A percentile compares a stretch with the other conserved stretches of the same genome.
phyloP scores from a whole-genome alignment of 2,329 filamentous ascomycete species.

The Aspergillus eucalypticola region DNA sequence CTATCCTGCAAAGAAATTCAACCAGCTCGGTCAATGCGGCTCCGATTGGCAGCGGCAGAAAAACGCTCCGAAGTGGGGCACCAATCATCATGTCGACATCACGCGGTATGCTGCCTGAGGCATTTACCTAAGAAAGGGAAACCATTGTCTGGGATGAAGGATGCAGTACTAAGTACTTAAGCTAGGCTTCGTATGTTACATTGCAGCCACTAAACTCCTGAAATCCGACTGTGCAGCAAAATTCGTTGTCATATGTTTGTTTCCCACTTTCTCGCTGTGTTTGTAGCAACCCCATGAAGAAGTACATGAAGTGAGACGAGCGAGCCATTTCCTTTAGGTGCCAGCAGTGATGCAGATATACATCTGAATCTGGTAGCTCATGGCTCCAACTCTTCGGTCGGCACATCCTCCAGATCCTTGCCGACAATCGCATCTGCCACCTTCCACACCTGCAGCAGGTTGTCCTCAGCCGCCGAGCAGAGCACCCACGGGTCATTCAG shows the following conservation, averaged over 20 bases:
- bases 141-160: not conserved
- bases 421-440: conserved; percentile 79
- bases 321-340: not conserved
- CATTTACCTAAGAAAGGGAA: not conserved
- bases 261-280: not conserved
- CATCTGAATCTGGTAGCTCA: conserved; percentile 50
- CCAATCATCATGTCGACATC: not conserved
- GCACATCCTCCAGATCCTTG: conserved; percentile 72
- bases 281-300: not conserved
- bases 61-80: not conserved
- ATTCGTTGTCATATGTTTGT: not conserved
- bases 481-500: conserved; percentile 95
- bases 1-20: not conserved
- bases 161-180: not conserved
- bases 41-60: not conserved
- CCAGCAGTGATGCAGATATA: conserved; percentile 22
- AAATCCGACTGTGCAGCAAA: not conserved
- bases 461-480: conserved; percentile 93
- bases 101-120: not conserved
- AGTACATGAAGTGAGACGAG: conserved; percentile 3
- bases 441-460: conserved; percentile 93
- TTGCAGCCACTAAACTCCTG: not conserved
- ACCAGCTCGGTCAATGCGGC: not conserved
- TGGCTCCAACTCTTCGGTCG: conserved; percentile 72
- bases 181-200: not conserved